Conservation (phyloP, 2,329 filamentous ascomycete genomes). For the Fusarium mangiferae region DNA sequence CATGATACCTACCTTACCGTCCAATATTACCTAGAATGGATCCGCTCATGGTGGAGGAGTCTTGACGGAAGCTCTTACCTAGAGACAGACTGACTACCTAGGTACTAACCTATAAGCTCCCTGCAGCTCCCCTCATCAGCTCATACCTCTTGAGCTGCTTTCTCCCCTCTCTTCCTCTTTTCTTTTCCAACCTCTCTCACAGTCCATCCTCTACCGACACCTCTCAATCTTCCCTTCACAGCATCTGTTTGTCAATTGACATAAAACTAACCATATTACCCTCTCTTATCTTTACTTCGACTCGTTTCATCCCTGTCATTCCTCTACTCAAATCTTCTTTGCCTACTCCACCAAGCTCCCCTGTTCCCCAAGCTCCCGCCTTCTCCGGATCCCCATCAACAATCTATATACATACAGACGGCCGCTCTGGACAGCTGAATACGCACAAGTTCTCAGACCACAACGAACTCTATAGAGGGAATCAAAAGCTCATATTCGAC, state of each 20-base stretch:
- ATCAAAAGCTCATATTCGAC: neutral
- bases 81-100: neutral
- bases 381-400: slow-evolving; percentile 29
- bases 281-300: neutral
- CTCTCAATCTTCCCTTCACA: slow-evolving; percentile 6
- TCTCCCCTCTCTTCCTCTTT: neutral
- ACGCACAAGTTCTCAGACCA: neutral
- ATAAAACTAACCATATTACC: neutral
- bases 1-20: slow-evolving; percentile 18
- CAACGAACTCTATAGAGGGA: neutral
- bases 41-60: slow-evolving; percentile 4
- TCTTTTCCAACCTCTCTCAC: neutral
- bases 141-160: neutral
- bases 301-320: slow-evolving; percentile 10
- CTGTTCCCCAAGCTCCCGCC: slow-evolving; percentile 24
- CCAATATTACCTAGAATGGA: neutral
- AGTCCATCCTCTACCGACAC: neutral
- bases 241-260: slow-evolving; percentile 27
- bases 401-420: neutral
- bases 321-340: slow-evolving; percentile 24
- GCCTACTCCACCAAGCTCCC: slow-evolving; percentile 27
- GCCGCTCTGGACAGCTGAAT: slow-evolving; percentile 6
- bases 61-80: slow-evolving; percentile 18
- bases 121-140: slow-evolving; percentile 7
- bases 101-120: slow-evolving; percentile 1